Percentiles rank a stretch among this genome's conserved stretches.
Evolutionary conservation across 148 eudicot species (phyloP).

Genomic region (Rhododendron ferrugineum): DNA sequence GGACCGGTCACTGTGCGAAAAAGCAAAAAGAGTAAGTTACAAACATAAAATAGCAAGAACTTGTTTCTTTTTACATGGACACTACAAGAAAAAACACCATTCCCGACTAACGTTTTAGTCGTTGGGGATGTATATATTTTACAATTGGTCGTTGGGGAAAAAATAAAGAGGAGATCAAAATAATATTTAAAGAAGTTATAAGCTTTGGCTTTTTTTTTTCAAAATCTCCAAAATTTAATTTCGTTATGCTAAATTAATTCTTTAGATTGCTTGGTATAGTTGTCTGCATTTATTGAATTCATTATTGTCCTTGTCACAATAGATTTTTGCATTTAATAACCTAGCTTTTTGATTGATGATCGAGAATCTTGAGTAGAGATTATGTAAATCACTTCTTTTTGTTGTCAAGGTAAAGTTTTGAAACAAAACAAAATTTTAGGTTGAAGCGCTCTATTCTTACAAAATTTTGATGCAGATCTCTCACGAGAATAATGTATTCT

Average conservation of each 20-base stretch:
- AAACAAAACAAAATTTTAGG: background rate
- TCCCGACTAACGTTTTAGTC: too few relatives aligned
- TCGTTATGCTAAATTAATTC: background rate
- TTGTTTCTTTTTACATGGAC: background rate
- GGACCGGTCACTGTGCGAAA: background rate
- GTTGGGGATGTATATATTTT: background rate
- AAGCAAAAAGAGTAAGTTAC: constrained; percentile 8
- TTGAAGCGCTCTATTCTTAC: background rate
- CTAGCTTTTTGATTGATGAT: background rate
- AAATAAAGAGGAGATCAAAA: background rate
- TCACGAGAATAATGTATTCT: background rate
- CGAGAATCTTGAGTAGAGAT: background rate
- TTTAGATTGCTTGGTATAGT: background rate
- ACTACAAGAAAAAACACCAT: too few relatives aligned
- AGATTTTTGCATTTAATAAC: background rate
- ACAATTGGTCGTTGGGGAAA: background rate
- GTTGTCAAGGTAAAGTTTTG: background rate
- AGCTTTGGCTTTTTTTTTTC: background rate
- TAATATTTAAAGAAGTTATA: background rate
- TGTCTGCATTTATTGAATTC: background rate
- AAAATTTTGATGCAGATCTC: background rate
- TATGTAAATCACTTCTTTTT: background rate
- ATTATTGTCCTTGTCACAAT: background rate
- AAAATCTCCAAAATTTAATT: background rate
- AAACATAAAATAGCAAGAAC: background rate